phyloP scores from a whole-genome alignment of 208 protist genomes.

The Trypanosoma platydactyli region DNA sequence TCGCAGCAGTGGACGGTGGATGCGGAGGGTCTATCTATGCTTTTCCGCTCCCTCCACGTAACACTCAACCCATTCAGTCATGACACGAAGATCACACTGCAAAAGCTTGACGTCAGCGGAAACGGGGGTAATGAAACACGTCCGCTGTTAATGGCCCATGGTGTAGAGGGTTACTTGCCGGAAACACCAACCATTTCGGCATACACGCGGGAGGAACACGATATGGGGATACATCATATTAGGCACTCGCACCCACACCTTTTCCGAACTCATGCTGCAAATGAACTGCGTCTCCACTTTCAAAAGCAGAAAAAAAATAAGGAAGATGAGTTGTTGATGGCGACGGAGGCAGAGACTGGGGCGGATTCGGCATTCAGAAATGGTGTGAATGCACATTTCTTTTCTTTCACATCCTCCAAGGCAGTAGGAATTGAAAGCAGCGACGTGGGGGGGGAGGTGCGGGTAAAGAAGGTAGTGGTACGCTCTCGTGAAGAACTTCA shows the following conservation, averaged over 20 bases:
- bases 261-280: constrained; percentile 43
- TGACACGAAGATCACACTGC: constrained; percentile 53
- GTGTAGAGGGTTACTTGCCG: neutral
- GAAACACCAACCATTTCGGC: constrained; percentile 13
- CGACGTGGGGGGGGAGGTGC: neutral
- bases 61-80: constrained; percentile 70
- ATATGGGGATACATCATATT: constrained; percentile 66
- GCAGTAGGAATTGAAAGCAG: neutral
- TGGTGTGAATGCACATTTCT: too few species aligned
- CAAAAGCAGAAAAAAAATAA: neutral
- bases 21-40: constrained; percentile 42
- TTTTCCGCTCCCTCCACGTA: constrained; percentile 60
- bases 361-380: too few species aligned
- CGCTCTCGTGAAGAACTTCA: constrained; percentile 22
- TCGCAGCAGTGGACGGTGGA: constrained; percentile 71
- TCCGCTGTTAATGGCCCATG: neutral
- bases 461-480: constrained; percentile 1
- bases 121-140: constrained; percentile 5
- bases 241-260: constrained; percentile 67
- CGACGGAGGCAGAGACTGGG: neutral
- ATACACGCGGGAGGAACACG: constrained; percentile 73
- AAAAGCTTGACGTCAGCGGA: constrained; percentile 30
- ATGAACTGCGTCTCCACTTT: neutral
- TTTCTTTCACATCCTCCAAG: neutral
- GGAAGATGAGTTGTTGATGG: neutral